phyloP scores from a whole-genome alignment of 495 filamentous ascomycete genomes.

The Penicillium longicatenatum region DNA sequence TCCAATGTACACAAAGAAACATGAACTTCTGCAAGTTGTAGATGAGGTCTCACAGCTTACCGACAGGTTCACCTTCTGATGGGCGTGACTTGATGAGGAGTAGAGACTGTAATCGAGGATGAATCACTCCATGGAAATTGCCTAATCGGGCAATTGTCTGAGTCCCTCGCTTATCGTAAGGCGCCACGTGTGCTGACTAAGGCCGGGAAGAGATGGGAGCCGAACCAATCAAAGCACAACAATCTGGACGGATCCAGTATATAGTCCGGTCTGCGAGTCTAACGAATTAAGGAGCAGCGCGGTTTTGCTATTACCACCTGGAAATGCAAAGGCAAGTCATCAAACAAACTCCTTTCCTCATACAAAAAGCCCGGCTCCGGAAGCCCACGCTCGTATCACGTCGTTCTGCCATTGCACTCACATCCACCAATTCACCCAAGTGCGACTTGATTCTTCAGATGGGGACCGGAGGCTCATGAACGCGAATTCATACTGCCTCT shows the following conservation, averaged over 20 bases:
- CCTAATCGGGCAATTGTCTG: neutral
- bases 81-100: no score
- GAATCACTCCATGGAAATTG: no score
- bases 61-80: no score
- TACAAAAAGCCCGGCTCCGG: neutral
- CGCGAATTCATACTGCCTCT: neutral
- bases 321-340: neutral
- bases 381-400: neutral
- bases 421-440: neutral
- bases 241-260: constrained; percentile 4
- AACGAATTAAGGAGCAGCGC: neutral
- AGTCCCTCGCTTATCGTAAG: constrained; percentile 8
- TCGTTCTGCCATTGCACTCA: neutral
- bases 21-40: no score
- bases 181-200: constrained; percentile 17
- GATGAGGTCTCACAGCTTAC: no score
- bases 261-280: constrained; percentile 7
- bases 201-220: neutral
- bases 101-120: no score
- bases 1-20: no score
- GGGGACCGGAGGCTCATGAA: neutral
- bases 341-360: neutral
- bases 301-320: no score
- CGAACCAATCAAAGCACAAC: constrained; percentile 8
- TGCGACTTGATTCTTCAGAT: neutral